Conservation (phyloP, 1,284 basidiomycete genomes). For the Abortiporus biennis region DNA sequence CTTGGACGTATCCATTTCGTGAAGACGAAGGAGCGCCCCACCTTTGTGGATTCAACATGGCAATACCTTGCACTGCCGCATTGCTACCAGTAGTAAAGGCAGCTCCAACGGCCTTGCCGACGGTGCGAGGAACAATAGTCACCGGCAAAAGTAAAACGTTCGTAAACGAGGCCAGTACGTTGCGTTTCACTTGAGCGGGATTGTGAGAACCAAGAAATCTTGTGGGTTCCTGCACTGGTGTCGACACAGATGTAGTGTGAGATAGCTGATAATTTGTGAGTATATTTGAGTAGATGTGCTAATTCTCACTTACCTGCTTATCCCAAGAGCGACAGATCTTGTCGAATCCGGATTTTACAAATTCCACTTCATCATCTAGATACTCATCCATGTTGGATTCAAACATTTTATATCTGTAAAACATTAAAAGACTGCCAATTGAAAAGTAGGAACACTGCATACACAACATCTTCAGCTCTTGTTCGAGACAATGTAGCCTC, state of each 20-base stretch:
- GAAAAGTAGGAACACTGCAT: slow-evolving; percentile 16
- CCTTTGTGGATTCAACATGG: slow-evolving; percentile 82
- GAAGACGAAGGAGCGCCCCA: slow-evolving; percentile 45
- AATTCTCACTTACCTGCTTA: slow-evolving; percentile 39
- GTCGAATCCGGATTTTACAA: slow-evolving; percentile 71
- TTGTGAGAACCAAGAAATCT: slow-evolving; percentile 83
- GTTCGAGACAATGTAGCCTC: slow-evolving; percentile 21
- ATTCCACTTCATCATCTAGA: slow-evolving; percentile 88
- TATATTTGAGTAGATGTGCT: background rate
- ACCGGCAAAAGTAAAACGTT: slow-evolving; percentile 88
- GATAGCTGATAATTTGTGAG: slow-evolving; percentile 16
- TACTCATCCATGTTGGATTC: slow-evolving; percentile 96
- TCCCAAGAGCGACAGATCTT: slow-evolving; percentile 80
- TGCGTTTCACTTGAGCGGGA: slow-evolving; percentile 89
- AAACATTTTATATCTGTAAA: slow-evolving; percentile 81
- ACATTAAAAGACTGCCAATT: slow-evolving; percentile 1
- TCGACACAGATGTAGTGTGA: slow-evolving; percentile 13
- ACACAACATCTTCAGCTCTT: slow-evolving; percentile 83
- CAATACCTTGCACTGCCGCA: slow-evolving; percentile 78
- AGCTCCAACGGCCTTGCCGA: slow-evolving; percentile 62
- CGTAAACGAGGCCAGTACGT: slow-evolving; percentile 88
- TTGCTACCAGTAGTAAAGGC: slow-evolving; percentile 65
- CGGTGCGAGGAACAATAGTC: slow-evolving; percentile 88
- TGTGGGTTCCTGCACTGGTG: slow-evolving; percentile 35
- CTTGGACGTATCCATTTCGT: slow-evolving; percentile 31